Conservation (phyloP, 2,329 filamentous ascomycete genomes). For the Fusarium haematococcum region DNA sequence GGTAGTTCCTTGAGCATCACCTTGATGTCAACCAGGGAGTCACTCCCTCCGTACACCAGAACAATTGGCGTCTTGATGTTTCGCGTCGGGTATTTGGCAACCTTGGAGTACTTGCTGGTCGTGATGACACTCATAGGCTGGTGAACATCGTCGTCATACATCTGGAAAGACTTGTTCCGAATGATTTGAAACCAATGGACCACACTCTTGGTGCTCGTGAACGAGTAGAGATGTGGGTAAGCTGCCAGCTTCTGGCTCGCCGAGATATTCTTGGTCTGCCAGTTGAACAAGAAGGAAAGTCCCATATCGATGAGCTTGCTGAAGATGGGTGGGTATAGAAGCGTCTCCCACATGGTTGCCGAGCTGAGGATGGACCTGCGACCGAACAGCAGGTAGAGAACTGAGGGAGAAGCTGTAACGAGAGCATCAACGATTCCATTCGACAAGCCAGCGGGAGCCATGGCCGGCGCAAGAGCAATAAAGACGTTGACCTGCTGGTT, state of each 20-base stretch:
- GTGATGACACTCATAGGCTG: conserved; percentile 78
- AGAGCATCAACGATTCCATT: conserved; percentile 93
- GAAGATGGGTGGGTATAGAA: conserved; percentile 95
- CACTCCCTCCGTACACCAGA: conserved; percentile 91
- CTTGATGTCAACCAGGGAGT: conserved; percentile 93
- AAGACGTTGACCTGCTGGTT: conserved; percentile 97
- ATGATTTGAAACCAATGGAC: conserved; percentile 99
- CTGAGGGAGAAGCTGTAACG: conserved; percentile 91
- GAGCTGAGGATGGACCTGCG: conserved; percentile 91
- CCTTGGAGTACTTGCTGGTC: conserved; percentile 89
- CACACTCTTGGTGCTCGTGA: conserved; percentile 95
- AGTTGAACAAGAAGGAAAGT: conserved; percentile 87
- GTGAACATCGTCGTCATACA: conserved; percentile 96
- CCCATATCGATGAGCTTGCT: conserved; percentile 86
- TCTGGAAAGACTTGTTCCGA: conserved; percentile 94
- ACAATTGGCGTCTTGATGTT: conserved; percentile 98
- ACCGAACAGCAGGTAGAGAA: conserved; percentile 93
- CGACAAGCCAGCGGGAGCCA: conserved; percentile 91
- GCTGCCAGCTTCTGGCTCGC: conserved; percentile 91
- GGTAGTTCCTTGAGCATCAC: conserved; percentile 93
- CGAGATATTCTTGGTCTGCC: conserved; percentile 87
- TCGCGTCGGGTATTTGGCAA: conserved; percentile 93
- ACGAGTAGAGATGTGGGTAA: conserved; percentile 96
- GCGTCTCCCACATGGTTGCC: conserved; percentile 96
- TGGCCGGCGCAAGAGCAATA: conserved; percentile 93